Evolutionary conservation across 352 stramenopile species (phyloP), one percentile per base, ranked within the genome.

Genomic region (Pythium utonaiense): DNA sequence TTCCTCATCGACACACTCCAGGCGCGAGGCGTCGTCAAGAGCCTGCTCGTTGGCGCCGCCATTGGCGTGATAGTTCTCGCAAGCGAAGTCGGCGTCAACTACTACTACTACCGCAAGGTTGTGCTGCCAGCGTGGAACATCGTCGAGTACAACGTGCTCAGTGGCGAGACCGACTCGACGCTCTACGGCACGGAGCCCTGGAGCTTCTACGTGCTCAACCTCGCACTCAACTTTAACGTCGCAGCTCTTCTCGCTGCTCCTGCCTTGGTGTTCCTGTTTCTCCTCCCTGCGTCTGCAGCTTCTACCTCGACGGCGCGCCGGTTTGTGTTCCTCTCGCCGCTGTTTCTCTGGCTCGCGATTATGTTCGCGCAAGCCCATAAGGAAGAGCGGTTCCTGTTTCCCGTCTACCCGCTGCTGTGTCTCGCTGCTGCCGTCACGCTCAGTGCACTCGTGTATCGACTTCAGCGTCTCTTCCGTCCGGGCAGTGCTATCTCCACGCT

Each of bases 381-480:
- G 69, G 97, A 99, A 66, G 97, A 99, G 77, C 83, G 96, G 6
- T 99, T 99, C 69, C 65, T 99, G 17, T 99, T 96, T 61, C 95
- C 96, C 0, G 77, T 98, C 7, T 99, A 99, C 67, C 93, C 96
- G 14, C 75, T 98, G 1, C 67, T 98, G 5, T 93, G 81, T 59
- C 66, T 97, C 21, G 70, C 74, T 27, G 90, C 88, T 33, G 93
- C 89, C 2, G 69, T 87, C 36, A 85, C 80, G 16, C 61, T 97
- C 16, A 84, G 86, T 44, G 70, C 72, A 12, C 33, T 84, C 6
- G 71, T 78, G 5, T 62, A 77, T 62, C 57, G 66, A 12, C 48
- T 84, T 5, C 65, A 66, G 41, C 50, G 60, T 5, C 51, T 79
- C 34, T 73, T 77, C 25, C 52, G 53, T 17, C 71, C 69, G 17